Evolutionary conservation across 129 eudicot genomes (phyloP).

Genomic region (Heracleum sosnowskyi): DNA sequence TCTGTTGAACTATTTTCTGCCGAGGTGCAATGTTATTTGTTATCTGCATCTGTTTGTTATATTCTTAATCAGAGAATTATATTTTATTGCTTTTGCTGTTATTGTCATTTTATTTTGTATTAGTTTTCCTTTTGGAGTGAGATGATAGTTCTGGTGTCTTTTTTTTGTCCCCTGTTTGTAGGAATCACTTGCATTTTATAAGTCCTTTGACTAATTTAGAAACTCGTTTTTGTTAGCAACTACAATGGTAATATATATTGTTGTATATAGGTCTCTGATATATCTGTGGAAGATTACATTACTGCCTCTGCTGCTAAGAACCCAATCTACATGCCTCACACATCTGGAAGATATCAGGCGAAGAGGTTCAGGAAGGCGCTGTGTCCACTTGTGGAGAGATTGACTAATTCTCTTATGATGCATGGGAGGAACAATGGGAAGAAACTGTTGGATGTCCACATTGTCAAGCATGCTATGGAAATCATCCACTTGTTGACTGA

Average conservation of each 20-base stretch:
- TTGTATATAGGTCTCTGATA: slow-evolving; percentile 41
- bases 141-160: background rate
- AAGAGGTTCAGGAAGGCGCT: slow-evolving; percentile 76
- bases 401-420: slow-evolving; percentile 93
- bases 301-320: slow-evolving; percentile 66
- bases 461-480: slow-evolving; percentile 80
- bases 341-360: slow-evolving; percentile 77
- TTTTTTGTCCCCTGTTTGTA: background rate
- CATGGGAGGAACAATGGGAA: slow-evolving; percentile 83
- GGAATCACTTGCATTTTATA: background rate
- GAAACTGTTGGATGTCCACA: slow-evolving; percentile 71
- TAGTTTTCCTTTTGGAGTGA: background rate
- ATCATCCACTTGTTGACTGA: slow-evolving; percentile 75
- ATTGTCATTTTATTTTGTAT: background rate
- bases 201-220: background rate
- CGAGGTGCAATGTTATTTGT: background rate
- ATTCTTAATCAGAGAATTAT: background rate
- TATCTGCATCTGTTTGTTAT: background rate
- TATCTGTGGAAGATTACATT: slow-evolving; percentile 74
- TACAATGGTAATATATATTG: background rate
- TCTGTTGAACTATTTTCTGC: background rate
- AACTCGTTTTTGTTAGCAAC: background rate
- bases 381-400: slow-evolving; percentile 75
- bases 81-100: background rate
- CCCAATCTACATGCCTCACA: slow-evolving; percentile 68